Percentiles rank a stretch among this genome's conserved stretches.
phyloP scores from a whole-genome alignment of 208 protist species.

The Porcisia deanei region DNA sequence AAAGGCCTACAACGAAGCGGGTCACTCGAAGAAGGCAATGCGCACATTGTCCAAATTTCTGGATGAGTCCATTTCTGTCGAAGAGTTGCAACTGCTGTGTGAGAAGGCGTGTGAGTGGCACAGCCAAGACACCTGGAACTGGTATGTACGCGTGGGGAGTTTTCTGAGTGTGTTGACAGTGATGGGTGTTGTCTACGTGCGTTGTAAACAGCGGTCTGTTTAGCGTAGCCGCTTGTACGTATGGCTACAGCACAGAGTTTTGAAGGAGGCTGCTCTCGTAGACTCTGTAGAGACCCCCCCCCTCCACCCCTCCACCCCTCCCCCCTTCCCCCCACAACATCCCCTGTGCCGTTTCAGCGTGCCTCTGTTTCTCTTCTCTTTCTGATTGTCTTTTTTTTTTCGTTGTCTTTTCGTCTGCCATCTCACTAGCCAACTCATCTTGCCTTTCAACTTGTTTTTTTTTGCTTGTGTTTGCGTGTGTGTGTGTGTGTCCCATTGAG shows the following conservation, averaged over 20 bases:
- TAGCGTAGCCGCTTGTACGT: background rate
- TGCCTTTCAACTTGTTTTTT: background rate
- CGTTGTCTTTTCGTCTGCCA: no score
- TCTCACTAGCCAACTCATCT: background rate
- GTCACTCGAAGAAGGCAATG: constrained; percentile 23
- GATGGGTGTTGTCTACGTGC: constrained; percentile 12
- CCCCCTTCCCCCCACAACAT: no score
- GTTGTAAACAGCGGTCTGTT: constrained; percentile 5
- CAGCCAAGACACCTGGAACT: constrained; percentile 15
- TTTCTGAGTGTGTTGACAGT: constrained; percentile 19
- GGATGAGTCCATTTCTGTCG: constrained; percentile 5
- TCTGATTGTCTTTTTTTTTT: background rate
- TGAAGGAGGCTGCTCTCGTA: background rate
- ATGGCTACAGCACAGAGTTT: background rate
- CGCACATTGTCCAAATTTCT: constrained; percentile 6
- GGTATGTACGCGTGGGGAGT: constrained; percentile 17
- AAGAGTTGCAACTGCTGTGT: constrained; percentile 12
- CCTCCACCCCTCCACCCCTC: no score
- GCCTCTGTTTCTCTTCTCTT: background rate
- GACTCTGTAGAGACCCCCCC: background rate
- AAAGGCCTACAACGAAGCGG: constrained; percentile 18
- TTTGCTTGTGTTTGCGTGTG: background rate
- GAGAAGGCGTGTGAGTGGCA: constrained; percentile 3
- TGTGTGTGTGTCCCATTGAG: background rate
- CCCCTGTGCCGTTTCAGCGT: background rate